Base-by-base conservation (phyloP, 164 flowering plant species). In the Nelumbo lutea region DNA sequence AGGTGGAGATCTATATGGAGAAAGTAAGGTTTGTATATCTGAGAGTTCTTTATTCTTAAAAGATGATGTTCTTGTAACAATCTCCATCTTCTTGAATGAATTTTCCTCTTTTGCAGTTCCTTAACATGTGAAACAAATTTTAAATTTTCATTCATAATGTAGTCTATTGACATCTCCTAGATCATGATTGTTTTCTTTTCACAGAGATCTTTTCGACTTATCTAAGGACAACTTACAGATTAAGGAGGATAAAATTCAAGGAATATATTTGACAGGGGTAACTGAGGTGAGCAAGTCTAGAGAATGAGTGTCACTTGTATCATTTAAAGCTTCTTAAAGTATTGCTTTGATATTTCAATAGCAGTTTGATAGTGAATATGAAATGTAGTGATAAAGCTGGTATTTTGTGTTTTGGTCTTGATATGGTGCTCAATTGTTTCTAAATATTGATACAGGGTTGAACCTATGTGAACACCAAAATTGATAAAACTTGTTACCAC, bases 1-100 rank as follows among this genome's bases (percentile, higher is more conserved):
- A 90, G 98, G 98, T 90, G 44, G 98, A 93, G 81, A 85, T 90
- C 66, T 90, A 93, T 72, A 88, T 89, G 98, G 98, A 90, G 81
- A 90, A 83, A 87, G 88, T 90, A 74, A 93, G 98, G 96, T 93
- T 73, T 68, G 86, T 73, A 70, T 72, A 44, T 55, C 40, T 61
- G 59, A 27, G 39, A 48, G 14, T 61, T 46, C 4, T 62, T 72
- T 59, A 10, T 56, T 68, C 2, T 61, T 38, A 45, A 64, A 13
- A 65, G 61, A 42, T 51, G 65, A 65, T 56, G 59, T 9, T 60
- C 14, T 52, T 56, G 14, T 15, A 44, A 11, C 43, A 7, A 14
- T 67, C 45, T 38, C 27, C 61, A 40, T 56, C 65, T 68, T 15
- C n/a, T 27, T 1, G 3, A 42, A 15, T 6, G 9, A n/a, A 39